Base-by-base conservation (phyloP, 768 basidiomycete genomes). In the Psilocybe cyanescens region DNA sequence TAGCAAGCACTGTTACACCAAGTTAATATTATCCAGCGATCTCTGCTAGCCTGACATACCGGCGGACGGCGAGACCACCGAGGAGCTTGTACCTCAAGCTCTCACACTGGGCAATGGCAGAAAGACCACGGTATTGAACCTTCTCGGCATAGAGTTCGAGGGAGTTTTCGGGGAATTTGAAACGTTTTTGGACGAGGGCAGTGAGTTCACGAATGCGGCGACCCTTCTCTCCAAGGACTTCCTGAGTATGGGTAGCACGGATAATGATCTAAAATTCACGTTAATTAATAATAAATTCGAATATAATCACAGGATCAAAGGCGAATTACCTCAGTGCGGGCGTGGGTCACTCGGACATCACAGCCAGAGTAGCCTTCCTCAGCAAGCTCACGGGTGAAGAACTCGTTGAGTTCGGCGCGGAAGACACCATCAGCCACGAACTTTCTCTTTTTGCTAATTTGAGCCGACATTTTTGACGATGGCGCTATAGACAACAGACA, bases 331-430 rank as follows among this genome's bases (percentile, higher is more conserved):
- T 99, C 97, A 70, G 97, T 99, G 73, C 97, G 92, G 65, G 97
- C 96, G 77, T 99, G 97, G 68, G 97, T 98, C 64, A 98, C 96
- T 73, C 97, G 95, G 77, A 99, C 97, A 80, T 99, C 97, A 78
- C 97, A 99, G 58, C 97, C 97, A 80, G 97, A 99, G 87, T 99
- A 99, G 70, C 97, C 97, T 80, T 99, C 97, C 80, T 96, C 96
- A 57, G 97, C 93, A 71, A 99, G 92, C 80, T 99, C 97, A 69
- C 95, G 90, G 62, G 89, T 94, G 79, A 99, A 97, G 86, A 99
- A 99, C 80, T 99, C 97, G 75, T 94, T 94, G 77, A 99, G 87
- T 81, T 99, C 97, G 68, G 97, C 97, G 76, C 94, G 95, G 87
- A 96, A 97, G 59, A 98, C 96, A 89, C 96, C 96, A 75, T 97